Evolutionary conservation across 352 stramenopile species (phyloP).

Genomic region (Phytophthora litchii): DNA sequence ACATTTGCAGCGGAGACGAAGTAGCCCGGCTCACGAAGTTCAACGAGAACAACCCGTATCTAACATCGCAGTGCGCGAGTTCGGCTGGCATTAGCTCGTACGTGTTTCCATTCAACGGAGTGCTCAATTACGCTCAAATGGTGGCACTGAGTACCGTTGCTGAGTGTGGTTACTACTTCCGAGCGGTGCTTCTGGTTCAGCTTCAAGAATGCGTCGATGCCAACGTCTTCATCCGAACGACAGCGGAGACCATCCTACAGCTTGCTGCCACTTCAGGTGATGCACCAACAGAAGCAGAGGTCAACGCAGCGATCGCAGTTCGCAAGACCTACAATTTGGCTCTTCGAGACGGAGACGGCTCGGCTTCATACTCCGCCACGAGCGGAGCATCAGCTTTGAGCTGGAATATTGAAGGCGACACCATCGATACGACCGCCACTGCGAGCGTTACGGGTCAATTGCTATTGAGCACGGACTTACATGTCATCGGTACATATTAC

Average conservation of each 20-base stretch:
- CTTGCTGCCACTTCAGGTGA: conserved; percentile 21
- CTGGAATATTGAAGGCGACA: conserved; percentile 38
- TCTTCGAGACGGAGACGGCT: conserved; percentile 23
- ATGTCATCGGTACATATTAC: conserved; percentile 43
- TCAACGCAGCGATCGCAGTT: conserved; percentile 30
- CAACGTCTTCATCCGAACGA: conserved; percentile 40
- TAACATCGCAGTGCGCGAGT: conserved; percentile 26
- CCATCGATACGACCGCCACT: conserved; percentile 29
- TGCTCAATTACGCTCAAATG: conserved; percentile 38
- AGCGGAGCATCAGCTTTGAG: conserved; percentile 17
- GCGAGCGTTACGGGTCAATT: conserved; percentile 26
- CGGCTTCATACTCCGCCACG: conserved; percentile 18
- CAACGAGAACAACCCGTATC: conserved; percentile 38
- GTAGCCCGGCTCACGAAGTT: conserved; percentile 33
- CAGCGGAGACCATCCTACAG: conserved; percentile 35
- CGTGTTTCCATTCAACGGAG: conserved; percentile 39
- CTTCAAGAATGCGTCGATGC: conserved; percentile 37
- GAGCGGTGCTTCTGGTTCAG: conserved; percentile 36
- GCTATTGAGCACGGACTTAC: conserved; percentile 35
- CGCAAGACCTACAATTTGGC: conserved; percentile 36
- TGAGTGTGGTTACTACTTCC: conserved; percentile 36
- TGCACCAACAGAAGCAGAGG: conserved; percentile 29
- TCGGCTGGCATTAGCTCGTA: conserved; percentile 31
- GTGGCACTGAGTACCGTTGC: conserved; percentile 30
- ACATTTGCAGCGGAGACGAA: conserved; percentile 41